These are phyloP conservation scores for Graphilbum ipis-grandicollis DNA, from an alignment of 2,329 filamentous ascomycete species.

Conservation along the genomic window DNA sequence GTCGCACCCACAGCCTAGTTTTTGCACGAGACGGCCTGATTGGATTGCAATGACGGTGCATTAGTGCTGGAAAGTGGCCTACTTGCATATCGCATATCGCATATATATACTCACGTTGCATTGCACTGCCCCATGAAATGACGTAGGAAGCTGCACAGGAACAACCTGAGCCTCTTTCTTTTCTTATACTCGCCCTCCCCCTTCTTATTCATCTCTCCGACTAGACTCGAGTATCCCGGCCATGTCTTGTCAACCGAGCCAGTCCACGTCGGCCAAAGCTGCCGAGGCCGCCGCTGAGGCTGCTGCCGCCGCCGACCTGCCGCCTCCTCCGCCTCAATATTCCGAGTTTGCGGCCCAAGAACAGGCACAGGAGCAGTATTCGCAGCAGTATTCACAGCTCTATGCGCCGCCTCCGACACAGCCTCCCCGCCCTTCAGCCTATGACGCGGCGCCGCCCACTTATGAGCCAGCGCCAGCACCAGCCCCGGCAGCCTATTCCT, in stretches of 20 bases:
- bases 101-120: no score
- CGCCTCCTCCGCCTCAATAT: neutral
- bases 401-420: neutral
- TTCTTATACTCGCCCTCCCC: no score
- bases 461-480: neutral
- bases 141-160: no score
- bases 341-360: neutral
- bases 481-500: neutral
- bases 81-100: no score
- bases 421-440: neutral
- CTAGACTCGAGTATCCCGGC: neutral
- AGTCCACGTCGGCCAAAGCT: neutral
- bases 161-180: no score
- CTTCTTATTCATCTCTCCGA: neutral
- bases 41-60: no score
- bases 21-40: no score
- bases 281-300: neutral
- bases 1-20: no score
- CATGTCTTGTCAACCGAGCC: neutral
- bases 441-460: neutral
- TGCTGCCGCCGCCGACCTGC: neutral
- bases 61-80: no score
- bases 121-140: no score
- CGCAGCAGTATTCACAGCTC: neutral
- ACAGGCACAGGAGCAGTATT: neutral